phyloP scores from a whole-genome alignment of 257 asterid species.

The Verbena officinalis region DNA sequence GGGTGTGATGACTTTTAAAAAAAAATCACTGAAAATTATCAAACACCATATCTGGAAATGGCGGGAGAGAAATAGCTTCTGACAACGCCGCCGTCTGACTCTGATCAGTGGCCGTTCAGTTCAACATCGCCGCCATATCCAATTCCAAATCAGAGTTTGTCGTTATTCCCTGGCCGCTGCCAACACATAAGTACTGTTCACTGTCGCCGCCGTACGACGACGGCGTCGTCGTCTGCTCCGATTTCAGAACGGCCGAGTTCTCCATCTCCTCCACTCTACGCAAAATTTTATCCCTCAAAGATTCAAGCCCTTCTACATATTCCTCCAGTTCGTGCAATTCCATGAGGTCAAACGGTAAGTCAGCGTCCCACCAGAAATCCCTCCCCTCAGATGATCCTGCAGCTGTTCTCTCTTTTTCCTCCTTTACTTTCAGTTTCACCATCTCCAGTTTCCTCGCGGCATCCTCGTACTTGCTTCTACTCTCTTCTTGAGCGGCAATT shows the following conservation, averaged over 20 bases:
- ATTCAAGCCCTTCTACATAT: slow-evolving; percentile 33
- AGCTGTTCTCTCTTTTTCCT: neutral
- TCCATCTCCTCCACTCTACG: slow-evolving; percentile 32
- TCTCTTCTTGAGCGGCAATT: neutral
- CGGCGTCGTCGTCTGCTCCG: neutral
- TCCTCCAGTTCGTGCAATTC: slow-evolving; percentile 51
- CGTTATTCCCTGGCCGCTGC: too few relatives aligned
- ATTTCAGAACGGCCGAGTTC: neutral
- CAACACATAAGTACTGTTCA: too few relatives aligned
- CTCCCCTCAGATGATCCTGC: neutral
- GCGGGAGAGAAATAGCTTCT: too few relatives aligned
- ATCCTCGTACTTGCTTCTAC: slow-evolving; percentile 27
- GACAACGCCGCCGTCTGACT: too few relatives aligned
- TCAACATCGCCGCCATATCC: too few relatives aligned
- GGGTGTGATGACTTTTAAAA: too few relatives aligned
- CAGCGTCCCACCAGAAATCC: slow-evolving; percentile 49
- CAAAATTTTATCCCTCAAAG: slow-evolving; percentile 36
- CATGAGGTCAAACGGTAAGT: slow-evolving; percentile 23
- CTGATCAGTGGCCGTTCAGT: too few relatives aligned
- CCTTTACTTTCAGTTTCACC: slow-evolving; percentile 25
- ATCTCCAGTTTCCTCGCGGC: slow-evolving; percentile 32
- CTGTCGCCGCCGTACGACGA: too few relatives aligned
- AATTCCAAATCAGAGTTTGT: too few relatives aligned
- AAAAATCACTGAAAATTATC: too few relatives aligned
- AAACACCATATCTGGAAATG: too few relatives aligned